Conservation (phyloP, 768 basidiomycete species). For the Psilocybe subaeruginosa region DNA sequence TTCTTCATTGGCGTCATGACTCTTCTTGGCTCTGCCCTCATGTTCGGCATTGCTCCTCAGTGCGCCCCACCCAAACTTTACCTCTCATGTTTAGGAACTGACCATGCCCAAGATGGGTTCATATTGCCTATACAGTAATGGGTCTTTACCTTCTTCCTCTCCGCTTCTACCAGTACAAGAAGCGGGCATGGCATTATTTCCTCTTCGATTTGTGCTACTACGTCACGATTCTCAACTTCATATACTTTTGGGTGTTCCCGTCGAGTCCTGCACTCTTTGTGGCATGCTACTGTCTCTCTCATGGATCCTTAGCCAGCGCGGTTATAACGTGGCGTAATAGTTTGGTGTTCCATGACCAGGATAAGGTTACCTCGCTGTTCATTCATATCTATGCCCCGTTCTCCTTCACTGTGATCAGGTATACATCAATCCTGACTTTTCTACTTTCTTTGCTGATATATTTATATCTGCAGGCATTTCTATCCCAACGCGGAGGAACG, state of each 20-base stretch:
- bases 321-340: constrained; percentile 99
- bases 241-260: constrained; percentile 93
- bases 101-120: constrained; percentile 70
- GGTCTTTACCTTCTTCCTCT: constrained; percentile 79
- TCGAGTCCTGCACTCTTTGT: constrained; percentile 77
- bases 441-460: not conserved
- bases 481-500: constrained; percentile 79
- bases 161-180: constrained; percentile 87
- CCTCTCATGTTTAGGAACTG: not conserved
- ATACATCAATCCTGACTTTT: constrained; percentile 24
- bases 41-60: constrained; percentile 89
- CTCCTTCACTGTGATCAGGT: constrained; percentile 91
- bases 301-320: constrained; percentile 89
- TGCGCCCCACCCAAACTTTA: constrained; percentile 41
- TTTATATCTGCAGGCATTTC: constrained; percentile 65
- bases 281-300: constrained; percentile 90
- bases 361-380: constrained; percentile 95
- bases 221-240: constrained; percentile 86
- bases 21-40: constrained; percentile 78
- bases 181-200: constrained; percentile 93
- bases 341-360: constrained; percentile 95
- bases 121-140: constrained; percentile 83
- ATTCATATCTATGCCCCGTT: constrained; percentile 94
- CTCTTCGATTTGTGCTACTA: constrained; percentile 94
- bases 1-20: constrained; percentile 97